phyloP scores from a whole-genome alignment of 768 basidiomycete species.

The Mycena indigotica region DNA sequence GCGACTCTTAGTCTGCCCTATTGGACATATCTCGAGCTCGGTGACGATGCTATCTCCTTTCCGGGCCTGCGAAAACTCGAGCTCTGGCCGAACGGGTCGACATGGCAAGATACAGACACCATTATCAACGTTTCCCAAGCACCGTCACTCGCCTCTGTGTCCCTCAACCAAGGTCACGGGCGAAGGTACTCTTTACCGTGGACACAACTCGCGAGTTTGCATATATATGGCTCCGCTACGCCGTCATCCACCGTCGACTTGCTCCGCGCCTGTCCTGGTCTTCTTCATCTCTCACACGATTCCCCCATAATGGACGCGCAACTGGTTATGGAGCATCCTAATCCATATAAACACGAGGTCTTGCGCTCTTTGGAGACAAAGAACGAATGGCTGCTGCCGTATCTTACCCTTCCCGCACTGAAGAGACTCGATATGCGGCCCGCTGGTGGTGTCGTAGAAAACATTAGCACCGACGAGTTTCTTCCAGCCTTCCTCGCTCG shows the following conservation, averaged over 20 bases:
- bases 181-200: not conserved
- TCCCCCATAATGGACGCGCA: not conserved
- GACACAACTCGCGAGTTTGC: not conserved
- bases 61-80: no score
- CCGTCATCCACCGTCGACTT: not conserved
- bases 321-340: not conserved
- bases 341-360: not conserved
- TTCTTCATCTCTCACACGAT: not conserved
- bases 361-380: not conserved
- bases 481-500: not conserved
- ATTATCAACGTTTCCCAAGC: no score
- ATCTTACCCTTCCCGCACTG: not conserved
- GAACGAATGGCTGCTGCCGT: not conserved
- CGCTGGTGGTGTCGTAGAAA: not conserved
- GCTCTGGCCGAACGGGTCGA: no score
- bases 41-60: no score
- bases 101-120: no score
- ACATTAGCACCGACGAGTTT: slow-evolving; percentile 1
- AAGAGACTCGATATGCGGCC: not conserved
- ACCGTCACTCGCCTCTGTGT: not conserved
- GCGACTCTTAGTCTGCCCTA: not conserved
- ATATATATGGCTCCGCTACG: not conserved
- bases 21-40: no score
- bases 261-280: not conserved
- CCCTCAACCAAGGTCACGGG: no score